Conservation (phyloP, 139 green algal genomes). For the Zygnema cylindricum region DNA sequence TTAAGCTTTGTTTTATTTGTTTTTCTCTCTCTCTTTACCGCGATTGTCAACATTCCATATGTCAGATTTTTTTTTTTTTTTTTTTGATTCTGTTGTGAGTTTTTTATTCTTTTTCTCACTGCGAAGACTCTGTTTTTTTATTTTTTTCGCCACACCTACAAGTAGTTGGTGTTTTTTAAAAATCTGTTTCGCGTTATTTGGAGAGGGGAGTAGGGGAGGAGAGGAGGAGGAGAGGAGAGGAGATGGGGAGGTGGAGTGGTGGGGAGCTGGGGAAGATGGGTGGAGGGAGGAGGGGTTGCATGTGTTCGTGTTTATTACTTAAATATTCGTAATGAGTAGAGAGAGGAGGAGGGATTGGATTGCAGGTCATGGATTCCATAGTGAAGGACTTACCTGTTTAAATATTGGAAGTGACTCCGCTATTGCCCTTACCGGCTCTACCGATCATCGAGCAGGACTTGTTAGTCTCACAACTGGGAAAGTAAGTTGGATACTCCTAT, state of each 20-base stretch:
- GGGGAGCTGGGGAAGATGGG: neutral
- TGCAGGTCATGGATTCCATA: conserved; percentile 73
- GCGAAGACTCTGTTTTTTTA: too few relatives aligned
- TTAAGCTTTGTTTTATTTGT: too few relatives aligned
- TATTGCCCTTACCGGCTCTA: conserved; percentile 37
- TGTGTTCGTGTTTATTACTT: neutral
- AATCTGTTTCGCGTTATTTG: conserved; percentile 71
- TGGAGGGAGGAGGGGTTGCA: neutral
- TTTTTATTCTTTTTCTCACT: too few relatives aligned
- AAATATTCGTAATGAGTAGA: neutral
- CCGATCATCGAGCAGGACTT: conserved; percentile 21
- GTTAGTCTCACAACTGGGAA: conserved; percentile 26
- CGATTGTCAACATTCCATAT: too few relatives aligned
- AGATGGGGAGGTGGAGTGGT: neutral
- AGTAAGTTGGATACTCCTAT: neutral
- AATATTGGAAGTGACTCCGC: conserved; percentile 57
- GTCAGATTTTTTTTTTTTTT: too few relatives aligned
- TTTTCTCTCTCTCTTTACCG: neutral
- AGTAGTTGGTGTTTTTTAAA: neutral
- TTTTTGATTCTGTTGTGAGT: too few relatives aligned
- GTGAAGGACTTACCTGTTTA: conserved; percentile 77
- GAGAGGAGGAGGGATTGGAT: neutral
- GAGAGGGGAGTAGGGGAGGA: conserved; percentile 66
- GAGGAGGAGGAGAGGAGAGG: neutral
- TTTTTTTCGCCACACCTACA: too few relatives aligned